Conservation (phyloP, 2,329 filamentous ascomycete species). For the Decorospora gaudefroyi region DNA sequence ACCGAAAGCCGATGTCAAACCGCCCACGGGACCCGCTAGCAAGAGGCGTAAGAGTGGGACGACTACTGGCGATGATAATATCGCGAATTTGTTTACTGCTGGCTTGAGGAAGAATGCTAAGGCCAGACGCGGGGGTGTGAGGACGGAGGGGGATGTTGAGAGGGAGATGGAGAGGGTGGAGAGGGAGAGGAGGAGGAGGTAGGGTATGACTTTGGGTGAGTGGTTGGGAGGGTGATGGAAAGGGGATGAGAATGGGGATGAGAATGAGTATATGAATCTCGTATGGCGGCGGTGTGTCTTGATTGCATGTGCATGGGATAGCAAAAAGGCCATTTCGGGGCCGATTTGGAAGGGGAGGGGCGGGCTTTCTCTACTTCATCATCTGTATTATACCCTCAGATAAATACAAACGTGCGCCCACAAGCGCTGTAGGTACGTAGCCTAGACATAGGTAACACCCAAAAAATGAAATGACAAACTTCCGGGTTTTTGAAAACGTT, state of each 20-base stretch:
- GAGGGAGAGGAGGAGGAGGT: slow-evolving; percentile 33
- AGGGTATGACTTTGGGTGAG: no score
- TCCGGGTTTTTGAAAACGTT: no score
- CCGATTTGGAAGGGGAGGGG: background rate
- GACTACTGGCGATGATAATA: slow-evolving; percentile 30
- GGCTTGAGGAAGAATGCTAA: slow-evolving; percentile 41
- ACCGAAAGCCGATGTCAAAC: slow-evolving; percentile 23
- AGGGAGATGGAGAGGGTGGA: slow-evolving; percentile 41
- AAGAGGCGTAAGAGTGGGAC: slow-evolving; percentile 42
- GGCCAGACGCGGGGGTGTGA: slow-evolving; percentile 39
- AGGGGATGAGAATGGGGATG: slow-evolving; percentile 15
- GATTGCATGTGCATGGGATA: background rate
- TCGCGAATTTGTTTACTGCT: slow-evolving; percentile 38
- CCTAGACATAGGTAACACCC: slow-evolving; percentile 7
- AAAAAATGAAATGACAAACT: no score
- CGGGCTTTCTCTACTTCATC: slow-evolving; percentile 16
- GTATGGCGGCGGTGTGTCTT: no score
- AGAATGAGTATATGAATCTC: no score
- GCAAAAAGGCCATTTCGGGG: background rate
- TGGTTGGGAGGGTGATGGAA: no score
- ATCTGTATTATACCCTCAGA: slow-evolving; percentile 25
- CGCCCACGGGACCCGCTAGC: slow-evolving; percentile 37
- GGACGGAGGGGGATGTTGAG: slow-evolving; percentile 41
- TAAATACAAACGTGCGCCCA: background rate
- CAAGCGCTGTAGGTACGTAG: slow-evolving; percentile 7